Evolutionary conservation across 352 stramenopile species (phyloP).

Genomic region (Pythium chondricola): DNA sequence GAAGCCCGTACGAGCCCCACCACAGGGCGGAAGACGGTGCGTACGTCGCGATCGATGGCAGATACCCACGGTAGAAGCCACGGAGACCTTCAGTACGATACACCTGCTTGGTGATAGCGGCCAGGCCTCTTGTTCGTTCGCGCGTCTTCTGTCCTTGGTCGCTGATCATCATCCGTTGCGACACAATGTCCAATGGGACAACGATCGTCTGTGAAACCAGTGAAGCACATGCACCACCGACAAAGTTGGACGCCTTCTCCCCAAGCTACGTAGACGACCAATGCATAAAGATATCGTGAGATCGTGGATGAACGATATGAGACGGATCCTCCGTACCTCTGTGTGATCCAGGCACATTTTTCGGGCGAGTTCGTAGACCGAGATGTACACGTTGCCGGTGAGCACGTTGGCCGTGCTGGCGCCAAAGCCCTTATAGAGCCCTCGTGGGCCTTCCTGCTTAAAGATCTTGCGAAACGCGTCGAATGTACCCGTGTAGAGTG

Average conservation of each 20-base stretch:
- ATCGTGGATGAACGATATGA: too few species aligned
- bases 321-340: too few species aligned
- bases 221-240: constrained; percentile 65
- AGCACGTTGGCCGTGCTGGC: constrained; percentile 80
- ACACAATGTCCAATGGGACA: constrained; percentile 85
- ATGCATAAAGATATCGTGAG: neutral
- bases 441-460: constrained; percentile 61
- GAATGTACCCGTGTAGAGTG: constrained; percentile 73
- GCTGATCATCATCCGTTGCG: constrained; percentile 86
- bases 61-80: constrained; percentile 81
- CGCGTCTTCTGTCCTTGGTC: constrained; percentile 64
- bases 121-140: constrained; percentile 48
- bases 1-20: constrained; percentile 82
- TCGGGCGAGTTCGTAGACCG: constrained; percentile 78
- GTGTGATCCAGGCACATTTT: constrained; percentile 61
- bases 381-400: constrained; percentile 88
- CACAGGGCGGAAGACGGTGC: constrained; percentile 81
- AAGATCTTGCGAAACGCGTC: constrained; percentile 84
- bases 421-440: constrained; percentile 86
- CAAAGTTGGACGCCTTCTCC: constrained; percentile 73
- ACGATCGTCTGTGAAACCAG: constrained; percentile 83
- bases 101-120: constrained; percentile 55
- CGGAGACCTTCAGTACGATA: constrained; percentile 59
- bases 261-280: constrained; percentile 4
- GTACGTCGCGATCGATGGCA: constrained; percentile 82